These are phyloP conservation scores for Isatis lusitanica DNA, from an alignment of 441 rosid species.

Conservation along the genomic window DNA sequence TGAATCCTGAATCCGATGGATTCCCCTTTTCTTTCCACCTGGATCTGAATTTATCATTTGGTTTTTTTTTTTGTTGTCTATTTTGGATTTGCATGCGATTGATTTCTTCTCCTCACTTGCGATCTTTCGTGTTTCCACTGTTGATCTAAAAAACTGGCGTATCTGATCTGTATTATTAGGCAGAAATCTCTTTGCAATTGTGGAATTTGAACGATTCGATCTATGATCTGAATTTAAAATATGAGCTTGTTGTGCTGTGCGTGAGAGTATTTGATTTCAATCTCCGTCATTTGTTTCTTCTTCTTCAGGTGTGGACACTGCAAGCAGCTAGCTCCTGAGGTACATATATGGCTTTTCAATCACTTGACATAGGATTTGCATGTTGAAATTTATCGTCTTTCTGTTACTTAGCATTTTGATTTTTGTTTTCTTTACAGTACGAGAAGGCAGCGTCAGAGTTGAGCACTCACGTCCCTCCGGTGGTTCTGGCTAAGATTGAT, in stretches of 20 bases:
- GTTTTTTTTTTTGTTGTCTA: not conserved
- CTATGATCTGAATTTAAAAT: not conserved
- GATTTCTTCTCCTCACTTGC: not conserved
- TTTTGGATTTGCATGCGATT: constrained; percentile 19
- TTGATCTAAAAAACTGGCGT: not conserved
- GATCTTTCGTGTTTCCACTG: not conserved
- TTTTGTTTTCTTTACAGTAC: constrained; percentile 49
- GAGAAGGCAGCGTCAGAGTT: constrained; percentile 87
- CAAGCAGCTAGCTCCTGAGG: constrained; percentile 96
- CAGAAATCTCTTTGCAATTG: not conserved
- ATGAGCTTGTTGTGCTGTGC: too few species aligned
- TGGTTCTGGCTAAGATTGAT: constrained; percentile 84
- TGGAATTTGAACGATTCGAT: not conserved
- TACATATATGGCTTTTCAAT: constrained; percentile 30
- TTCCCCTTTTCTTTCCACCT: constrained; percentile 1
- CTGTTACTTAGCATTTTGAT: not conserved
- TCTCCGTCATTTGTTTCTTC: not conserved
- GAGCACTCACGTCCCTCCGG: constrained; percentile 66
- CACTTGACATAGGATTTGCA: not conserved
- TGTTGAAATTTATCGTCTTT: not conserved
- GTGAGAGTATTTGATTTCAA: constrained; percentile 6
- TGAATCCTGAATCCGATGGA: constrained; percentile 26
- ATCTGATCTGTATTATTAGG: constrained; percentile 9
- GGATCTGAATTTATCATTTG: constrained; percentile 30
- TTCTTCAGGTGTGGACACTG: constrained; percentile 94